Base-by-base conservation (phyloP, 768 basidiomycete species). In the Candolleomyces efflorescens region DNA sequence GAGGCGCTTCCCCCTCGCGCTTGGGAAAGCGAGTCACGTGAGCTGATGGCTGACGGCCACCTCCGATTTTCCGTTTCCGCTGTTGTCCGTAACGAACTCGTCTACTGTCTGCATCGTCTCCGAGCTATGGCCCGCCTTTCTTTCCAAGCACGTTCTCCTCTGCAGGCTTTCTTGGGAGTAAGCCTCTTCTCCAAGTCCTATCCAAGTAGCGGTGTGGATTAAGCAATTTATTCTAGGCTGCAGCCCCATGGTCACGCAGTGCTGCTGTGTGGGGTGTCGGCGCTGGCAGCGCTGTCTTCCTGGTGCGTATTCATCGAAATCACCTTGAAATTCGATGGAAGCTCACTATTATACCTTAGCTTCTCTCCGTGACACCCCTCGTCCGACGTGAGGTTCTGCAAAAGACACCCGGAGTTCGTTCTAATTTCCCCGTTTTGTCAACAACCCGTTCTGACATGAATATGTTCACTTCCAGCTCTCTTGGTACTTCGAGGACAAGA, bases 351-450 rank as follows among this genome's bases (percentile, higher is more conserved):
- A 32, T 57, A 15, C 24, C 53, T 37, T 65, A 91, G 88, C 62
- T 92, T 37, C 79, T 92, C 53, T 92, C 91, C 5, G 89, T 90
- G 49, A 92, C 90, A 0, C 92, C 92, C n/a, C 78, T 92, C 44
- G 87, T 94, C 62, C 87, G 83, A 73, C 84, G 85, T 43, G 87
- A 84, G 66, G 67, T 93, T 60, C 74, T 94, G 43, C 70, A 82
- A 60, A 90, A 92, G 64, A 71, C 89, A 38, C 92, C 92, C 3
- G 65, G 90, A 53, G 92, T 93, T 67, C 69, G 87, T 65, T 26
- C 37, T n/a, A 60, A 12, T 38, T 11, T 15, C 45, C 15, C 49
- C 49, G 62, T 58, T 54, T 48, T 37, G 32, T 32, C 32, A 32
- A 32, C 32, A 1, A 7, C 32, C 32, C 32, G 11, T 11, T 55